phyloP scores from a whole-genome alignment of 495 filamentous ascomycete species.

The Hypoxylon trugodes region DNA sequence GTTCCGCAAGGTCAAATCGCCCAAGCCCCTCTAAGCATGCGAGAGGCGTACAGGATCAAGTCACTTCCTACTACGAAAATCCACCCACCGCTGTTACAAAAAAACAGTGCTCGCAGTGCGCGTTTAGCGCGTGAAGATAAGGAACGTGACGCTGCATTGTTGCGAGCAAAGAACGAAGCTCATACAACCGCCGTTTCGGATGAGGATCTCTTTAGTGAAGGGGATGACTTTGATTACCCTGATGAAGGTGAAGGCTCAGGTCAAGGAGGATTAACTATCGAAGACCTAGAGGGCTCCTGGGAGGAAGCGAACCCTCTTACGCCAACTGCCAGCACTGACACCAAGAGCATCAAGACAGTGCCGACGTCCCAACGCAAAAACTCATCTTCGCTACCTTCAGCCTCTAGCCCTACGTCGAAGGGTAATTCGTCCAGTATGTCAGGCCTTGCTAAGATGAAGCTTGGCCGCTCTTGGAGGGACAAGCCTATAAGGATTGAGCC shows the following conservation, averaged over 20 bases:
- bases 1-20: slow-evolving; percentile 44
- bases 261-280: slow-evolving; percentile 3
- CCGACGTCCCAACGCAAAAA: background rate
- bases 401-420: background rate
- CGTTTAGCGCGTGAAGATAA: slow-evolving; percentile 19
- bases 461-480: slow-evolving; percentile 15
- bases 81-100: slow-evolving; percentile 13
- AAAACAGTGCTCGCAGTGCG: too few relatives aligned
- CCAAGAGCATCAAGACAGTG: background rate
- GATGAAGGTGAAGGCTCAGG: slow-evolving; percentile 2
- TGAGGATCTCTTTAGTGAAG: slow-evolving; percentile 20
- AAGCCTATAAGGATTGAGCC: slow-evolving; percentile 9
- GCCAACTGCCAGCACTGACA: background rate
- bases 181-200: slow-evolving; percentile 24
- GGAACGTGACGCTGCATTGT: slow-evolving; percentile 34
- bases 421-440: background rate
- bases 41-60: slow-evolving; percentile 45
- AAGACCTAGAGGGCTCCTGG: slow-evolving; percentile 22
- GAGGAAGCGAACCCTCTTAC: slow-evolving; percentile 5
- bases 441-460: slow-evolving; percentile 31
- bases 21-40: slow-evolving; percentile 49
- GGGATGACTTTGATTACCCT: slow-evolving; percentile 9
- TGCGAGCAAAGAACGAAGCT: slow-evolving; percentile 18
- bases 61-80: slow-evolving; percentile 33
- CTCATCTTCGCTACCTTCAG: background rate